A percentile compares a stretch with the other conserved stretches of the same genome.
Conservation (phyloP, 805 yeast species). For the Saturnispora bothae region DNA sequence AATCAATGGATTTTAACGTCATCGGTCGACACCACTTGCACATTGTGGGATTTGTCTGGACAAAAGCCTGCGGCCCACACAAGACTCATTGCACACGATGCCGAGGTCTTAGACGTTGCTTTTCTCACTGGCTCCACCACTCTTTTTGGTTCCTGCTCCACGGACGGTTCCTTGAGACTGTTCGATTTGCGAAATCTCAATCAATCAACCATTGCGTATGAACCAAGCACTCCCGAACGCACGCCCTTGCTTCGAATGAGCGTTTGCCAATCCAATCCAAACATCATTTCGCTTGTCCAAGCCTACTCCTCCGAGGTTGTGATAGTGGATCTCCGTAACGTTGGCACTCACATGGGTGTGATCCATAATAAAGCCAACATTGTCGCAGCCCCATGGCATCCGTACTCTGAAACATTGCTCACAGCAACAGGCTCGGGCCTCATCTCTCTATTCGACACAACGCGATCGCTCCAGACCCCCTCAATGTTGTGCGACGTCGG, state of each 20-base stretch:
- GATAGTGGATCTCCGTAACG: conserved; percentile 76
- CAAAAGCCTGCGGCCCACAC: conserved; percentile 66
- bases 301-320: conserved; percentile 55
- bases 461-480: not conserved
- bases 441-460: conserved; percentile 57
- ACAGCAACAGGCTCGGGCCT: conserved; percentile 70
- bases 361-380: not conserved
- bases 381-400: conserved; percentile 56
- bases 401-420: conserved; percentile 48
- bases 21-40: conserved; percentile 92
- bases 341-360: conserved; percentile 63
- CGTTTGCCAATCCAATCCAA: conserved; percentile 70
- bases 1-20: conserved; percentile 67
- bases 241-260: conserved; percentile 63
- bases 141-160: conserved; percentile 86
- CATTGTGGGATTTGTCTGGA: conserved; percentile 79
- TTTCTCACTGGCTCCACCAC: conserved; percentile 65
- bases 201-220: conserved; percentile 91
- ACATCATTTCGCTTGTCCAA: conserved; percentile 75
- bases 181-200: conserved; percentile 84
- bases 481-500: conserved; percentile 1
- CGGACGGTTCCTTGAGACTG: conserved; percentile 88
- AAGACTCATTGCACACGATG: conserved; percentile 92
- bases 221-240: conserved; percentile 35
- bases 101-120: conserved; percentile 87